Base-by-base conservation (phyloP, 2,329 filamentous ascomycete species). In the Botrytis aclada region DNA sequence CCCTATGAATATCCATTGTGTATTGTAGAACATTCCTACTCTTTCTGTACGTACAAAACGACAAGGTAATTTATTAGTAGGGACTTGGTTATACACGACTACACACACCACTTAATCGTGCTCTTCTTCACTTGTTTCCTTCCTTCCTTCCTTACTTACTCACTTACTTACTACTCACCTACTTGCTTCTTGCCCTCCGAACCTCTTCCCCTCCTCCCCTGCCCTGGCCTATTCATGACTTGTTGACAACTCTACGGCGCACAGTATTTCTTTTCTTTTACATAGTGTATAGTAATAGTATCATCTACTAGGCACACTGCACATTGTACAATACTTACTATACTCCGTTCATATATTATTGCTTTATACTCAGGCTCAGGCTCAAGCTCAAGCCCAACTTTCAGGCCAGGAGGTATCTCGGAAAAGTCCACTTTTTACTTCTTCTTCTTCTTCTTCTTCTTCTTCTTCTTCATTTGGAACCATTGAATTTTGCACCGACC, bases 331-430 rank as follows among this genome's bases (percentile, higher is more conserved):
- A 51, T 25, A 47, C 45, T 22, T 47, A 25, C 16, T 43, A 4
- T 18, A 43, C 16, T 43, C 41, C 41, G 5, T 18, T 18, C 45
- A 51, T n/a, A n/a, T 51, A 51, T 51, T 14, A n/a, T 51, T 51
- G n/a, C 25, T n/a, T n/a, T n/a, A 25, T n/a, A n/a, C 3, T 14
- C 47, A 54, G 25, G 47, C 32, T 47, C 45, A 51, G 9, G 45
- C 45, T 25, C 22, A 25, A 25, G 51, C 32, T n/a, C 22, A 51
- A 10, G 47, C 22, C 25, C 47, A 25, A 25, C 1, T n/a, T 45
- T n/a, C 47, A 51, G n/a, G 47, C 58, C 29, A 60, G 58, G 58
- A 60, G 58, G 58, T 66, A 37, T 37, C 63, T 66, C 63, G 63
- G 32, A 20, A 66, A 39, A 20, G 6, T 25, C 63, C 63, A 66